Base-by-base conservation (phyloP, 2,329 filamentous ascomycete species). In the Teratosphaeriaceae sp. region DNA sequence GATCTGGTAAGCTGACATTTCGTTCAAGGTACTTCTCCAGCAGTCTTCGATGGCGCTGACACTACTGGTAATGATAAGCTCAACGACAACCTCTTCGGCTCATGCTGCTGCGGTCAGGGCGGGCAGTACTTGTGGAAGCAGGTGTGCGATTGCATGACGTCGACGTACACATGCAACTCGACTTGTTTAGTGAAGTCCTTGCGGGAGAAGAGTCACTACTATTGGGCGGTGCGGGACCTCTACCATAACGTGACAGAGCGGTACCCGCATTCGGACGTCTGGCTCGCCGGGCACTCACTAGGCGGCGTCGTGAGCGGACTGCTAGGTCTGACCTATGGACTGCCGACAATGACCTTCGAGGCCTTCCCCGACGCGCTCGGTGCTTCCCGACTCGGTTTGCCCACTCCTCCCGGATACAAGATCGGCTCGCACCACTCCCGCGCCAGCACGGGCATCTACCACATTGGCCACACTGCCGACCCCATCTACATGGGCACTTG, bases 81-180 rank as follows among this genome's bases (percentile, higher is more conserved):
- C 58, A 98, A 97, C 63, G 92, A 98, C 66, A 98, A 98, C 61
- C 74, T 98, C 8, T 95, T 94, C 66, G 96, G 96, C 69, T 94
- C 89, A 60, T 98, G 92, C 68, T 98, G 92, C 65, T 98, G 92
- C 66, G 92, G 81, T 3, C 88, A 96, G 66, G 89, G 94, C 56
- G 88, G 89, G 0, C 87, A 88, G 51, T 88, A 82, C 68, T 80
- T 88, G 13, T 96, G 88, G 83, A 82, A 85, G 47, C 84, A 94
- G 61, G 88, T 95, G 43, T 98, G 92, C 66, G 85, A 95, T 63
- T 98, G 92, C 62, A 87, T 88, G 49, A 86, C 85, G 1, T 79
- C 80, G 9, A 87, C 88, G 1, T 97, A 88, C 60, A 82, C 83
- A 12, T 96, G 89, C 72, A 96, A 97, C 69, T 82, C 87, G 54